Conservation (phyloP, 2,329 filamentous ascomycete genomes). For the Colletotrichum tropicicola region DNA sequence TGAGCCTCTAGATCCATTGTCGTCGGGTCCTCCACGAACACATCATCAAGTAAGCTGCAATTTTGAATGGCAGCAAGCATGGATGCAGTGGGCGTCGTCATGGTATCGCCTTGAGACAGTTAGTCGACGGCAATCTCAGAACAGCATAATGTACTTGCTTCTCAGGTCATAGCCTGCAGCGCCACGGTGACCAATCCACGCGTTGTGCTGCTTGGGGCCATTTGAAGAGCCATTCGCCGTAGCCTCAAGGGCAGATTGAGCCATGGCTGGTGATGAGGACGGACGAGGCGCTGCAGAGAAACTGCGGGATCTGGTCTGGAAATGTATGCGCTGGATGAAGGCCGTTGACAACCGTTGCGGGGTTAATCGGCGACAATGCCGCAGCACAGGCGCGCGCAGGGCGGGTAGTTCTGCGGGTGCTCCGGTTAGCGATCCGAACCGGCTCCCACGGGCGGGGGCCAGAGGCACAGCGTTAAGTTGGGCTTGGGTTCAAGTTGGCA, state of each 20-base stretch:
- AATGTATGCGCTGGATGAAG: background rate
- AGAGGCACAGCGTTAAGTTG: background rate
- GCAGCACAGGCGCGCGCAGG: slow-evolving; percentile 7
- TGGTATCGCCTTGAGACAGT: slow-evolving; percentile 54
- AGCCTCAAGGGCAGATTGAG: background rate
- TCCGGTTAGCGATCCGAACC: slow-evolving; percentile 13
- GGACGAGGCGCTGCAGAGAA: background rate
- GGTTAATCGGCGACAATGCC: background rate
- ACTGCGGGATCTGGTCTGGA: background rate
- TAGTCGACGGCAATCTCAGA: background rate
- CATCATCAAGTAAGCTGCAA: slow-evolving; percentile 83
- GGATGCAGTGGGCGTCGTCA: slow-evolving; percentile 78
- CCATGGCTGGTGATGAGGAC: background rate
- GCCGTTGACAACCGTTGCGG: background rate
- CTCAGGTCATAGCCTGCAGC: slow-evolving; percentile 49
- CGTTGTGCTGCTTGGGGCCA: slow-evolving; percentile 19
- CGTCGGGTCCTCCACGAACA: slow-evolving; percentile 81
- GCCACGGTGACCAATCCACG: slow-evolving; percentile 49
- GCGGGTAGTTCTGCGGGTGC: background rate
- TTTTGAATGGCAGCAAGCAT: slow-evolving; percentile 85
- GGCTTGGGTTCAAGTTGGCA: background rate
- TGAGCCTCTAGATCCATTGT: slow-evolving; percentile 80
- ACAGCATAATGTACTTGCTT: slow-evolving; percentile 39
- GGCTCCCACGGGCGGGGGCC: background rate
- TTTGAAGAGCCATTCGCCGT: background rate